Evolutionary conservation across 768 basidiomycete species (phyloP), one percentile per base, ranked within the genome.

Genomic region (Psilocybe sp.): DNA sequence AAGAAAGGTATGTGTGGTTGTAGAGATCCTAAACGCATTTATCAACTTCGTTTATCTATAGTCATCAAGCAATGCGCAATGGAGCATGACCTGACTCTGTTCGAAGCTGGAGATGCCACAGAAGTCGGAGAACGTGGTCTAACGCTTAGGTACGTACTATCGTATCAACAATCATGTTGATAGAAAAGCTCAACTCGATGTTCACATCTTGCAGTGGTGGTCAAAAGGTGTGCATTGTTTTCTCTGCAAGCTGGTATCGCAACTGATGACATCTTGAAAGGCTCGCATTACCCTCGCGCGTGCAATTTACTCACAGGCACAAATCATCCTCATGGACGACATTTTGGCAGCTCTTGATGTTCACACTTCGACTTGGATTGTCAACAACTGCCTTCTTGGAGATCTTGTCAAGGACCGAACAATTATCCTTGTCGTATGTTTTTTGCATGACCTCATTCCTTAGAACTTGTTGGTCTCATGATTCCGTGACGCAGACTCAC

Each of bases 381-480:
- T 84, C 59, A 72, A 81, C 19, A 75, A 89, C 42, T 92, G 89
- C 58, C 73, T 97, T 35, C 74, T 76, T 55, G 92, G 93, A 8
- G 83, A 87, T 39, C 69, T 95, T 32, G 75, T 92, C 60, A 67
- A 73, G 19, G 82, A 79, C 10, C 77, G 92, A 41, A 96, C 94
- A 1, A 69, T 94, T 45, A 76, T 96, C 38, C 75, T 97, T 16
- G 92, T 95, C 34, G 80, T 80, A 54, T 44, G 72, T 39, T 12
- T 34, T 5, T 9, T 35, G n/a, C n/a, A n/a, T n/a, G n/a, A n/a
- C 14, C 11, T 8, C n/a, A n/a, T 20, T 40, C 7, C 14, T 6
- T 15, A 5, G 10, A 40, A 18, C 59, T 8, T 7, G 18, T 23
- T 28, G 40, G 41, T n/a, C 19, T 50, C 11, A n/a, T 51, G 16